Base-by-base conservation (phyloP, 2,329 filamentous ascomycete species). In the Shiraia sp. region DNA sequence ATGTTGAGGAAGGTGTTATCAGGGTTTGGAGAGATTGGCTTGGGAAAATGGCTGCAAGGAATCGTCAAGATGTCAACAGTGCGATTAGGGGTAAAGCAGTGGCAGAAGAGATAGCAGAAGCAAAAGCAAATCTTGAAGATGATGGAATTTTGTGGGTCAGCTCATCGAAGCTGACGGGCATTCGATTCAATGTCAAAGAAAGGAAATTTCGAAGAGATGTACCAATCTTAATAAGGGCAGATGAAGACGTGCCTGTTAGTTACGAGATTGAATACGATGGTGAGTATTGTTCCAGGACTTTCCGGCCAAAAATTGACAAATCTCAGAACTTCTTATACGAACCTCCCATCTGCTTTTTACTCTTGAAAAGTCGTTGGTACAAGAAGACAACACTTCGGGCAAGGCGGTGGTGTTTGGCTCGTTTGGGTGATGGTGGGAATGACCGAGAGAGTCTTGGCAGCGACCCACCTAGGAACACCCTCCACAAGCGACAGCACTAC, bases 1-100 rank as follows among this genome's bases (percentile, higher is more conserved):
- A 81, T 29, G 73, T 92, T 27, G 79, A 81, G 39, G 83, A 90
- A 41, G 75, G 84, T 1, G 79, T 89, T 4, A 72, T 90, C 27
- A 78, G 88, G 19, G 75, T 93, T 0, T 91, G 83, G 77, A 79
- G 87, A 37, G 73, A 84, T 12, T 93, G 88, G 88, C 72, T 93
- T 25, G 74, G 75, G 5, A 68, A 75, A 17, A 73, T 72, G 34
- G 65, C 55, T 47, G 59, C 47, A 7, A 56, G 31, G 22, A 36
- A 36, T 35, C 45, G 17, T 52, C 55, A 37, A 40, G 57, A 59
- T 36, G 55, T 53, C 40, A 56, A 55, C 35, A 44, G 50, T 22
- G 47, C 55, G 38, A 41, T 51, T 9, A 62, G 60, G 34, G 60
- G 52, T 4, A 64, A 59, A 27, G 49, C 44, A 16, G 26, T 31